These are phyloP conservation scores for Globisporangium mamillatum DNA, from an alignment of 352 stramenopile genomes.

Conservation along the genomic window DNA sequence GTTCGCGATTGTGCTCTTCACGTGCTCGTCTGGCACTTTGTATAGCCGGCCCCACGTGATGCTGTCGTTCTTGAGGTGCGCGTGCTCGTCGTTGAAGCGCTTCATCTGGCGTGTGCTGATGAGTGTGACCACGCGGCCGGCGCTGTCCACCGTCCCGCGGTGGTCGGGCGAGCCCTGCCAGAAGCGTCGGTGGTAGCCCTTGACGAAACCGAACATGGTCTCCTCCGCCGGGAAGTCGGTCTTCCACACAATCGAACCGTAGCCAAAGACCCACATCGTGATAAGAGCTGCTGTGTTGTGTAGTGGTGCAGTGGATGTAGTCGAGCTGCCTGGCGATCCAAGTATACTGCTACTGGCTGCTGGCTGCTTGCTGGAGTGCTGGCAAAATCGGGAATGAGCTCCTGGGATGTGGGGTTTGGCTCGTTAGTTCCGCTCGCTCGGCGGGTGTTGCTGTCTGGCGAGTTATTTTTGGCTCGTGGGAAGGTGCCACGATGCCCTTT, in stretches of 20 bases:
- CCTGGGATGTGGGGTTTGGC: background rate
- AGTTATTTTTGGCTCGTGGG: background rate
- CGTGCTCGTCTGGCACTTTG: conserved; percentile 76
- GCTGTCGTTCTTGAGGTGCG: conserved; percentile 52
- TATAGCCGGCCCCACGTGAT: conserved; percentile 89
- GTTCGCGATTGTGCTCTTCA: conserved; percentile 66
- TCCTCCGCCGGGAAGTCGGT: conserved; percentile 32
- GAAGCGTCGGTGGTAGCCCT: conserved; percentile 86
- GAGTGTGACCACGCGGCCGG: conserved; percentile 85
- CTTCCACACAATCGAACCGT: conserved; percentile 34
- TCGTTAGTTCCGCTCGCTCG: background rate
- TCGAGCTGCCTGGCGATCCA: background rate
- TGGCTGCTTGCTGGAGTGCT: background rate
- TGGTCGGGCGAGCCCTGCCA: conserved; percentile 89
- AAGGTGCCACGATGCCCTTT: conserved; percentile 1
- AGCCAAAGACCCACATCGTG: conserved; percentile 4
- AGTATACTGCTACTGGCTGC: background rate
- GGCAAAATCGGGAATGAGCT: conserved; percentile 5
- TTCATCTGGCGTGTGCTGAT: conserved; percentile 79
- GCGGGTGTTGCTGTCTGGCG: background rate
- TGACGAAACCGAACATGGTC: conserved; percentile 50
- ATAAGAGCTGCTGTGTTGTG: conserved; percentile 1
- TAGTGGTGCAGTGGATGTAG: background rate
- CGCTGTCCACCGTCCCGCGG: conserved; percentile 67
- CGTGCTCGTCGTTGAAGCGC: conserved; percentile 68